Evolutionary conservation across 768 basidiomycete species (phyloP).

Genomic region (Kwoniella heveanensis): DNA sequence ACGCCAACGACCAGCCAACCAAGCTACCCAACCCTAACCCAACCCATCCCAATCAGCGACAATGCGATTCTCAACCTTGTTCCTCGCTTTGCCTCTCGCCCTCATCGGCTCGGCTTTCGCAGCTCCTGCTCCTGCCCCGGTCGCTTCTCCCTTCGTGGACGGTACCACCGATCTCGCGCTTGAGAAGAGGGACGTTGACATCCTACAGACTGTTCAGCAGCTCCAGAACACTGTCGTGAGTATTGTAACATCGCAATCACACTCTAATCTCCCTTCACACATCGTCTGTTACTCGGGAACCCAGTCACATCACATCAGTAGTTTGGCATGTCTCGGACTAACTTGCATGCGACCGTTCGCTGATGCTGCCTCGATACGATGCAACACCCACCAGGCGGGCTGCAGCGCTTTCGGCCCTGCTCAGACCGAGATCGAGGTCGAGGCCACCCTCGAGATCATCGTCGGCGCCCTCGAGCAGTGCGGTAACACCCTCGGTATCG

Average conservation of each 20-base stretch:
- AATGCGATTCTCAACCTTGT: slow-evolving; percentile 24
- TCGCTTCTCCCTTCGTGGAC: not conserved
- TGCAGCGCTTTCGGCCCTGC: slow-evolving; percentile 6
- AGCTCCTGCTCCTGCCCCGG: slow-evolving; percentile 10
- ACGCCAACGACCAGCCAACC: not conserved
- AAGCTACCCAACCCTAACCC: slow-evolving; percentile 3
- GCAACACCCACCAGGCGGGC: slow-evolving; percentile 5
- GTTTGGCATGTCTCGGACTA: too few relatives aligned
- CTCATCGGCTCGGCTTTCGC: slow-evolving; percentile 22
- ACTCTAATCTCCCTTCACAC: too few relatives aligned
- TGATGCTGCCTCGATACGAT: too few relatives aligned
- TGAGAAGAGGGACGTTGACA: slow-evolving; percentile 22
- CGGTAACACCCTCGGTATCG: slow-evolving; percentile 20
- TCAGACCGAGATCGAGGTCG: slow-evolving; percentile 15
- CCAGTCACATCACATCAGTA: too few relatives aligned
- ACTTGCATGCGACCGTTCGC: too few relatives aligned
- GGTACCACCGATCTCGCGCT: slow-evolving; percentile 8
- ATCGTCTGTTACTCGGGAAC: too few relatives aligned
- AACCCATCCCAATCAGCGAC: slow-evolving; percentile 7
- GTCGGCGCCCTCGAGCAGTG: slow-evolving; percentile 22
- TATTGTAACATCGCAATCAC: too few relatives aligned
- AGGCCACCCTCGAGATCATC: slow-evolving; percentile 13
- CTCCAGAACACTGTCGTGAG: slow-evolving; percentile 17
- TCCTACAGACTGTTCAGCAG: slow-evolving; percentile 14
- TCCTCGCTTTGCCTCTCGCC: slow-evolving; percentile 25